A percentile compares a stretch with the other conserved stretches of the same genome.
phyloP scores from a whole-genome alignment of 805 yeast species.

The Wickerhamiella lipophila region DNA sequence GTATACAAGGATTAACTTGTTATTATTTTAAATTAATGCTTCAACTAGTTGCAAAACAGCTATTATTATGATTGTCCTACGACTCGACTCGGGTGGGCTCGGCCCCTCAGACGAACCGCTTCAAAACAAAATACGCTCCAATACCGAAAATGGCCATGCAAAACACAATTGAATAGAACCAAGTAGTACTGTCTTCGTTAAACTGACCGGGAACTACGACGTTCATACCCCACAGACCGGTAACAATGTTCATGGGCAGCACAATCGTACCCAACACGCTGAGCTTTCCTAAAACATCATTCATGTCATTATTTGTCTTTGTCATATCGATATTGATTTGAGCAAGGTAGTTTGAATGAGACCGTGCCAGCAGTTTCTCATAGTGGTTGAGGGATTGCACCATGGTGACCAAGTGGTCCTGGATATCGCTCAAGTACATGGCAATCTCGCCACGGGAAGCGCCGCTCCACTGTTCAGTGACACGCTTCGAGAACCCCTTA shows the following conservation, averaged over 20 bases:
- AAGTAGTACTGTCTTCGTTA: slow-evolving; percentile 40
- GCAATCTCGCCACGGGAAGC: slow-evolving; percentile 80
- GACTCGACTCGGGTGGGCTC: too few species aligned
- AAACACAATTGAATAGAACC: slow-evolving; percentile 42
- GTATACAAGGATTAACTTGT: too few species aligned
- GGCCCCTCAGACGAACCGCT: slow-evolving; percentile 19
- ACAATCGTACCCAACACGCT: slow-evolving; percentile 92
- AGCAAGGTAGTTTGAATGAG: slow-evolving; percentile 93
- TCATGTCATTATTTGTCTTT: slow-evolving; percentile 89
- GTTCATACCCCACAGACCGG: slow-evolving; percentile 99
- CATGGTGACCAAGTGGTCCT: slow-evolving; percentile 96
- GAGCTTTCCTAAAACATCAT: slow-evolving; percentile 87
- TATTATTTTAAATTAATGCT: too few species aligned
- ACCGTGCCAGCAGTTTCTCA: slow-evolving; percentile 82
- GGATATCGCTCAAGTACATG: slow-evolving; percentile 91
- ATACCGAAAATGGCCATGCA: slow-evolving; percentile 26
- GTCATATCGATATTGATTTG: slow-evolving; percentile 98
- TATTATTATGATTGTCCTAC: too few species aligned
- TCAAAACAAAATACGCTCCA: slow-evolving; percentile 19
- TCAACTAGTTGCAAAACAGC: too few species aligned
- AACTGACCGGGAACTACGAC: slow-evolving; percentile 88
- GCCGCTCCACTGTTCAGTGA: slow-evolving; percentile 70
- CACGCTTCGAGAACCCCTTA: slow-evolving; percentile 84
- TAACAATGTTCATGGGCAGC: slow-evolving; percentile 84
- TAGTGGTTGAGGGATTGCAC: slow-evolving; percentile 88